Conservation (phyloP, 1,284 basidiomycete genomes). For the Ceratobasidium sp. region DNA sequence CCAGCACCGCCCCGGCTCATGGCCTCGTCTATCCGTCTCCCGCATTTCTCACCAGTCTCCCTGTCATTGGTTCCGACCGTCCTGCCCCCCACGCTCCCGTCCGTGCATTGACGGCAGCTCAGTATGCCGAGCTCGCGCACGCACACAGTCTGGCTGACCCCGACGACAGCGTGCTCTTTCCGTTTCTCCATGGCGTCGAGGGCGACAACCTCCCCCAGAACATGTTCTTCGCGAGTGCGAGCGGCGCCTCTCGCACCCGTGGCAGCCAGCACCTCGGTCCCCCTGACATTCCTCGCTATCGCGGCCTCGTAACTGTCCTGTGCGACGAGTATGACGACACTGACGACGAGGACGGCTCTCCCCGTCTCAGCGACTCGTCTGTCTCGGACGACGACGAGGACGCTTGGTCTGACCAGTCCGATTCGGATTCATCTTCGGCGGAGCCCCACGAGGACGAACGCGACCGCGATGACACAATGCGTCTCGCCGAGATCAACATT, state of each 20-base stretch:
- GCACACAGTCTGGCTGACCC: constrained; percentile 69
- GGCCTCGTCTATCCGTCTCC: constrained; percentile 57
- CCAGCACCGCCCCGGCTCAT: constrained; percentile 10
- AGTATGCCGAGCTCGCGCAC: constrained; percentile 68
- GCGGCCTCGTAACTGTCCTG: constrained; percentile 74
- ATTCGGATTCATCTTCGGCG: constrained; percentile 46
- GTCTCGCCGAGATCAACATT: constrained; percentile 38
- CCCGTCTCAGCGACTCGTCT: constrained; percentile 48
- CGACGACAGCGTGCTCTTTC: constrained; percentile 78
- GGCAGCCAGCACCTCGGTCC: constrained; percentile 45
- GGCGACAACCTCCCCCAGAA: constrained; percentile 77
- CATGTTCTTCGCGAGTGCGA: constrained; percentile 68
- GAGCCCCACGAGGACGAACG: constrained; percentile 39
- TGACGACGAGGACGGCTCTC: constrained; percentile 49
- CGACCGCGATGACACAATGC: constrained; percentile 39
- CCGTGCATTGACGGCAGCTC: constrained; percentile 61
- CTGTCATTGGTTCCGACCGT: constrained; percentile 53
- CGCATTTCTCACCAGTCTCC: constrained; percentile 54
- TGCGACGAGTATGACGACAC: constrained; percentile 54
- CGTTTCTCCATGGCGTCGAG: constrained; percentile 83
- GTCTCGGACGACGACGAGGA: constrained; percentile 53
- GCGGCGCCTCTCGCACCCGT: constrained; percentile 47
- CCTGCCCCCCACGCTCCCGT: constrained; percentile 56
- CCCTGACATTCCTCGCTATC: constrained; percentile 56
- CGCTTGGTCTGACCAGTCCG: constrained; percentile 35